These are phyloP conservation scores for Agarophyton chilense DNA, from an alignment of 23 red algal genomes.

Conservation along the genomic window DNA sequence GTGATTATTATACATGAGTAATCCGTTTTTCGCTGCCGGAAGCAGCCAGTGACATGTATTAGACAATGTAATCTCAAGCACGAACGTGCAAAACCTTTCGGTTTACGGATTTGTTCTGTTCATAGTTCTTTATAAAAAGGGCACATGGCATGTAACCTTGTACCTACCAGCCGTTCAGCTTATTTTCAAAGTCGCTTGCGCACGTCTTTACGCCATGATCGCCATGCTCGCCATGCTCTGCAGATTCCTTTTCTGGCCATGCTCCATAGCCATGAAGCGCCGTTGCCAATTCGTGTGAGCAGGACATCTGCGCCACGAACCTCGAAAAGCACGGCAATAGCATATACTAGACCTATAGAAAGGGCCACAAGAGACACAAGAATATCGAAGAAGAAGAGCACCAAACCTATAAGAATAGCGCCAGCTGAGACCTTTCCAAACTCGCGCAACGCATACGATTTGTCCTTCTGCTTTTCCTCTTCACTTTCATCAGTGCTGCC, in stretches of 20 bases:
- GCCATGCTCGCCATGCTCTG: neutral
- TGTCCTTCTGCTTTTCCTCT: conserved; percentile 26
- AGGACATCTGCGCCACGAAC: conserved; percentile 39
- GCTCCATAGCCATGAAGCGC: neutral
- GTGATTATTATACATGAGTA: neutral
- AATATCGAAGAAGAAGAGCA: conserved; percentile 56
- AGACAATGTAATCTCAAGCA: neutral
- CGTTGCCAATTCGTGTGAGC: neutral
- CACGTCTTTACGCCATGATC: no score
- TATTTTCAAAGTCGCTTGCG: conserved; percentile 39
- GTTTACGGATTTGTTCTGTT: neutral
- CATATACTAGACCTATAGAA: conserved; percentile 42
- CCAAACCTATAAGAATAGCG: conserved; percentile 30
- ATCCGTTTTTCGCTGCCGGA: neutral
- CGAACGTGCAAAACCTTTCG: neutral
- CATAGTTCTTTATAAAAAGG: neutral
- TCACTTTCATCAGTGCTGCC: neutral
- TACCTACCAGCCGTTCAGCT: neutral
- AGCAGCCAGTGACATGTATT: neutral
- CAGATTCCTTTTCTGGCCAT: neutral
- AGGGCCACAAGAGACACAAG: conserved; percentile 46
- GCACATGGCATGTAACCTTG: no score
- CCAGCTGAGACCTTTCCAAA: conserved; percentile 20
- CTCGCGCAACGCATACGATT: conserved; percentile 27
- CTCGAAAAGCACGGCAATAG: conserved; percentile 51